Conservation (phyloP, 2,329 filamentous ascomycete species). For the Pseudogymnoascus sp. region DNA sequence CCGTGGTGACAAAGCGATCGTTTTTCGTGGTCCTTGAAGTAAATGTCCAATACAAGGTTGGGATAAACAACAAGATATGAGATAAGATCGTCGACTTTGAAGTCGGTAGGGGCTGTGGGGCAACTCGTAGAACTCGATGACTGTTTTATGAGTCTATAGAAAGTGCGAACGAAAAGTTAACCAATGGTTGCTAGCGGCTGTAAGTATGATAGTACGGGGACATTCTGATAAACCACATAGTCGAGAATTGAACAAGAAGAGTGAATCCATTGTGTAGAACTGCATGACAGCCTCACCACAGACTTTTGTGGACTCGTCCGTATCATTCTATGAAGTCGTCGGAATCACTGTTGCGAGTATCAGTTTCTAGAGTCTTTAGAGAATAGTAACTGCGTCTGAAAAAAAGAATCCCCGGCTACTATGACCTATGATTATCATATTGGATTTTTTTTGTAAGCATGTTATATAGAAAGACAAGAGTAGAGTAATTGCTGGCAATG, state of each 20-base stretch:
- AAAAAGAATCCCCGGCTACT: neutral
- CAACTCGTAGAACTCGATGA: neutral
- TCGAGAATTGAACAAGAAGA: neutral
- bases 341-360: neutral
- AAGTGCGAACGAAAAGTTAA: neutral
- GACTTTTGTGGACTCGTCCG: neutral
- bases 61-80: neutral
- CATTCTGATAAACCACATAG: neutral
- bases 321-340: neutral
- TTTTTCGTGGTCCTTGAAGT: neutral
- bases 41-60: neutral
- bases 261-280: neutral
- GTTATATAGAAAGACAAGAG: neutral
- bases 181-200: neutral
- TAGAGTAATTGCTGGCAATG: neutral
- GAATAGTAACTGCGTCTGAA: neutral
- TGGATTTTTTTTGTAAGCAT: neutral
- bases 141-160: neutral
- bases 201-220: neutral
- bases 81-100: neutral
- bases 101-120: neutral
- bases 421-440: neutral
- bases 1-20: neutral
- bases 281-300: neutral
- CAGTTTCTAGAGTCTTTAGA: neutral